A percentile compares a stretch with the other conserved stretches of the same genome.
phyloP scores from a whole-genome alignment of 495 filamentous ascomycete genomes.

The Lasiosphaeria miniovina region DNA sequence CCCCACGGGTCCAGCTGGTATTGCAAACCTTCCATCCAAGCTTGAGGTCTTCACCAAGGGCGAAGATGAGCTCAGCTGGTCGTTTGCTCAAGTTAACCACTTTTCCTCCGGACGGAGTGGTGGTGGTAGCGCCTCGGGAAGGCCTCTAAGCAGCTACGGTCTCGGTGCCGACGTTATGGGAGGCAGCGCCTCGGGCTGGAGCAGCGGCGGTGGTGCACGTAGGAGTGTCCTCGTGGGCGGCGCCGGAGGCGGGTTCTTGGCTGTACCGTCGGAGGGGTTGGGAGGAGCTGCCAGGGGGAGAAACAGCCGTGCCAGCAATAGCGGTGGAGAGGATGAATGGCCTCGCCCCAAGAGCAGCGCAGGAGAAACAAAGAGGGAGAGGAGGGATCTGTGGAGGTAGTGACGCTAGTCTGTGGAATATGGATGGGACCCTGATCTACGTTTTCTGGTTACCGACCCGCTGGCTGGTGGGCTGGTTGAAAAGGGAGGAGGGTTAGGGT shows the following conservation, averaged over 20 bases:
- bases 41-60: slow-evolving; percentile 85
- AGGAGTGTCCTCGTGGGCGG: slow-evolving; percentile 58
- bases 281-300: slow-evolving; percentile 1
- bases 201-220: slow-evolving; percentile 40
- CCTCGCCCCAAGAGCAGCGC: slow-evolving; percentile 41
- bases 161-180: slow-evolving; percentile 39
- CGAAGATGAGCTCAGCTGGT: slow-evolving; percentile 78
- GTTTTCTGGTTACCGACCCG: too few species aligned
- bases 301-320: slow-evolving; percentile 9
- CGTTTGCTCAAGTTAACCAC: slow-evolving; percentile 53
- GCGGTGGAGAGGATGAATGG: slow-evolving; percentile 37
- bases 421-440: neutral
- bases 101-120: slow-evolving; percentile 7
- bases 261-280: slow-evolving; percentile 55
- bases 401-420: neutral
- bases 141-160: slow-evolving; percentile 52
- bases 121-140: slow-evolving; percentile 17
- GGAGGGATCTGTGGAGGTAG: slow-evolving; percentile 45
- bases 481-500: too few species aligned
- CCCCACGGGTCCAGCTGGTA: slow-evolving; percentile 8
- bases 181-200: slow-evolving; percentile 37
- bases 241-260: slow-evolving; percentile 77
- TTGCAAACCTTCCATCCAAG: slow-evolving; percentile 55
- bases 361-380: slow-evolving; percentile 41
- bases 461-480: too few species aligned